Evolutionary conservation across 2,329 filamentous ascomycete species (phyloP), one percentile per base, ranked within the genome.

Genomic region (Colletotrichum costaricense): DNA sequence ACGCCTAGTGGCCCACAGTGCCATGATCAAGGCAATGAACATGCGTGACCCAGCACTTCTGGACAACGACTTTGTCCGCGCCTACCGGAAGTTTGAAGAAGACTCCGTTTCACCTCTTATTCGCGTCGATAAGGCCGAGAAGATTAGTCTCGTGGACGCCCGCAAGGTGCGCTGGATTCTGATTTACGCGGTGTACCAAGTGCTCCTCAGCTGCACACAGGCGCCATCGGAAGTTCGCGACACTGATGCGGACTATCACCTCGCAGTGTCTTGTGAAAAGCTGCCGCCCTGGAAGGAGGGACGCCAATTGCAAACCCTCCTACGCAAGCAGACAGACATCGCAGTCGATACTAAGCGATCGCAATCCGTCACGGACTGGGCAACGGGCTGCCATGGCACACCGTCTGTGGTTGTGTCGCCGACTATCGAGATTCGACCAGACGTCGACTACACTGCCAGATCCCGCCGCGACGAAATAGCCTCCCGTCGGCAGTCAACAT

Each of bases 151-250:
- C 12, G 84, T 88, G 9, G 94, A 96, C 75, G 93, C 90, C 1
- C 90, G 94, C 54, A 95, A 95, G 80, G 89, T 95, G 19, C 88
- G 94, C 52, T 97, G 94, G 94, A 89, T 95, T 35, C 79, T 95
- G 46, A 88, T 96, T 7, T 96, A 96, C 77, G 88, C 91, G 22
- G 88, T 91, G 4, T 88, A 94, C 69, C 94, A 97, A 79, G 92
- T 91, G n/a, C 86, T 97, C 1, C 87, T 89, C 11, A 90, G 89
- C 66, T 91, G 91, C 49, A 92, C 90, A 1, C 84, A 88, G 42
- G 85, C 89, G 0, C 92, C 94, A 0, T 79, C 84, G 5, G 90
- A 93, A 76, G 90, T 94, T 33, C 85, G 86, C 19, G 89, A 93
- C 67, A 83, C 85, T 1, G 85, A 84, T 16, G 86, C 90, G 1